Evolutionary conservation across 805 yeast species (phyloP).

Genomic region (Pichia kluyveri): DNA sequence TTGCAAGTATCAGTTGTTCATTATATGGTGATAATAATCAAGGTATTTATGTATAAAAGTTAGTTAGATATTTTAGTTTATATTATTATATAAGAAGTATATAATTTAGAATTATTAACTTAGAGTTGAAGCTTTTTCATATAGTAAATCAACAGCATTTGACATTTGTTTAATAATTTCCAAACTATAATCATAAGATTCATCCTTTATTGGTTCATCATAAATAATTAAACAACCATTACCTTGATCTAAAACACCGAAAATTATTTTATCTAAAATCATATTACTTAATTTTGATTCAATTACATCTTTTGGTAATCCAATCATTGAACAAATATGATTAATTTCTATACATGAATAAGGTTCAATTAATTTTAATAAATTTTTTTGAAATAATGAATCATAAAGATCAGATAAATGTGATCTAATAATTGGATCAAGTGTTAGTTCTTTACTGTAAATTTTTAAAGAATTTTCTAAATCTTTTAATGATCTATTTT

Average conservation of each 20-base stretch:
- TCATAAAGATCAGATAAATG: conserved; percentile 92
- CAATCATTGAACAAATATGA: conserved; percentile 81
- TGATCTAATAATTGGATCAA: conserved; percentile 81
- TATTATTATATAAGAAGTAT: background rate
- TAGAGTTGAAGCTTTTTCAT: conserved; percentile 85
- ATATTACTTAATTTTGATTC: conserved; percentile 93
- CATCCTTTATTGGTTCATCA: conserved; percentile 82
- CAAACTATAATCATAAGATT: conserved; percentile 78
- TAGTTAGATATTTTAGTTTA: background rate
- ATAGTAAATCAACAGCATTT: conserved; percentile 78
- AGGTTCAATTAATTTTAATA: conserved; percentile 91
- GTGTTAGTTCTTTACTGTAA: conserved; percentile 66
- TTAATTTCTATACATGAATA: conserved; percentile 91
- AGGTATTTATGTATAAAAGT: conserved; percentile 30
- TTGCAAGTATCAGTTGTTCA: conserved; percentile 41
- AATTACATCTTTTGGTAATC: conserved; percentile 76
- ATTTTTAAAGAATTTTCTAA: conserved; percentile 75
- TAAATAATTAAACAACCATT: conserved; percentile 94
- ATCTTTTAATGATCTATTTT: conserved; percentile 82
- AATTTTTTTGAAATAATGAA: conserved; percentile 83
- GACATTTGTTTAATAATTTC: conserved; percentile 84
- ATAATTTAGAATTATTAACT: conserved; percentile 31
- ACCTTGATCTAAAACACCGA: conserved; percentile 96
- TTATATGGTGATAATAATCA: conserved; percentile 22
- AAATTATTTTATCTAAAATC: conserved; percentile 92